Evolutionary conservation across 345 rosid genomes (phyloP).

Genomic region (Aquilaria malaccensis): DNA sequence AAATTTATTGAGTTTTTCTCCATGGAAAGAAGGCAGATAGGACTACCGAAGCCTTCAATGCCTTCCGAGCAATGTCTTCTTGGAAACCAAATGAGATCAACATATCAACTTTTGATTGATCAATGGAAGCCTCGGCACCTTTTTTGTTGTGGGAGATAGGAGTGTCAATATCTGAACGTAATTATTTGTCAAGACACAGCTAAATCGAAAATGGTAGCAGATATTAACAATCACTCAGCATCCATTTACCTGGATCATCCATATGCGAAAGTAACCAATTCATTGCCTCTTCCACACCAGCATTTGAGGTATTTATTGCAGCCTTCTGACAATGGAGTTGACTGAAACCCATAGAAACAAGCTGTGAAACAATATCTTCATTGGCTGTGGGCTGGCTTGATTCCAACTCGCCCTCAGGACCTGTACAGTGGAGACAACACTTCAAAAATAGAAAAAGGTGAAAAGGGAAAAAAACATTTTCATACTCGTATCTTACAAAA

Average conservation of each 20-base stretch:
- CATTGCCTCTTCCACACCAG: slow-evolving; percentile 96
- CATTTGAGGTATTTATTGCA: slow-evolving; percentile 71
- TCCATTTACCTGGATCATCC: slow-evolving; percentile 82
- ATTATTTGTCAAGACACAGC: not conserved
- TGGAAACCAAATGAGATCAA: slow-evolving; percentile 86
- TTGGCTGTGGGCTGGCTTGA: slow-evolving; percentile 52
- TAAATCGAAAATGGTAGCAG: not conserved
- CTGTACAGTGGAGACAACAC: slow-evolving; percentile 27
- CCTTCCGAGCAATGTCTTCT: slow-evolving; percentile 80
- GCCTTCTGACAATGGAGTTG: slow-evolving; percentile 93
- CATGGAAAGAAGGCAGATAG: not conserved
- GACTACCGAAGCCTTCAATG: slow-evolving; percentile 74
- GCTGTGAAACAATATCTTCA: slow-evolving; percentile 83
- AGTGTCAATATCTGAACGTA: slow-evolving; percentile 56
- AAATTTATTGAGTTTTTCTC: not conserved
- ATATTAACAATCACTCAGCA: not conserved
- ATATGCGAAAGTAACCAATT: slow-evolving; percentile 91
- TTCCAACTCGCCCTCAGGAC: slow-evolving; percentile 43
- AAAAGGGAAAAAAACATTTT: too few species aligned
- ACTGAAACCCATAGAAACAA: slow-evolving; percentile 88
- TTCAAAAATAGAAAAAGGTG: not conserved
- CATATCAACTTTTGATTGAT: slow-evolving; percentile 68
- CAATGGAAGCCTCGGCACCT: slow-evolving; percentile 32
- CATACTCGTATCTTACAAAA: too few species aligned
- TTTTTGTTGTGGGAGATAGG: slow-evolving; percentile 47